Evolutionary conservation across 768 basidiomycete genomes (phyloP).

Genomic region (Fomitopsis serialis): DNA sequence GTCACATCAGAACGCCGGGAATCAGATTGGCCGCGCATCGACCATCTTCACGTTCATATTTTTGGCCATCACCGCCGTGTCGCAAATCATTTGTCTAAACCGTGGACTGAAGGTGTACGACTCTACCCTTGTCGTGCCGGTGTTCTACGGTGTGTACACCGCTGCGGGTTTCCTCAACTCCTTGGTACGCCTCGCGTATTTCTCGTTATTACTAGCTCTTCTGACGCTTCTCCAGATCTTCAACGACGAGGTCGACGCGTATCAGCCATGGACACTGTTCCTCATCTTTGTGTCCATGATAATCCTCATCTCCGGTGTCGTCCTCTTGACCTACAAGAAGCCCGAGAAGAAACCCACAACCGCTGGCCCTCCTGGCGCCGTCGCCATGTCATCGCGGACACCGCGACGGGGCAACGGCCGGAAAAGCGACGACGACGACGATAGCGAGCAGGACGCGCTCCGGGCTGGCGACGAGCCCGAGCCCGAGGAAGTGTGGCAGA

Average conservation of each 20-base stretch:
- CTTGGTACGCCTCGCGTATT: slow-evolving; percentile 24
- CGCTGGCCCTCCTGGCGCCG: slow-evolving; percentile 19
- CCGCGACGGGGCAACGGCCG: slow-evolving; percentile 21
- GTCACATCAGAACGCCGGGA: slow-evolving; percentile 78
- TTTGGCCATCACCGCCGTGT: slow-evolving; percentile 65
- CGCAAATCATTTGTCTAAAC: slow-evolving; percentile 90
- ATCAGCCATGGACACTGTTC: slow-evolving; percentile 83
- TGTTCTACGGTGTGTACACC: slow-evolving; percentile 92
- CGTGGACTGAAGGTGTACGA: slow-evolving; percentile 87
- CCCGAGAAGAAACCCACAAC: slow-evolving; percentile 46
- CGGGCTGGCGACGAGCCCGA: slow-evolving; percentile 26
- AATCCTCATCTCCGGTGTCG: slow-evolving; percentile 85
- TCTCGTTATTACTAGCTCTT: not conserved
- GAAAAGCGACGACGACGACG: slow-evolving; percentile 25
- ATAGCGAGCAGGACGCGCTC: slow-evolving; percentile 35
- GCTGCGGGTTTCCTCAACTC: slow-evolving; percentile 68
- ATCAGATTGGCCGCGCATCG: slow-evolving; percentile 79
- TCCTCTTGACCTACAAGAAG: slow-evolving; percentile 92
- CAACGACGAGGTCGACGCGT: slow-evolving; percentile 82
- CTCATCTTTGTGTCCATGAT: slow-evolving; percentile 83
- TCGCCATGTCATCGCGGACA: slow-evolving; percentile 24
- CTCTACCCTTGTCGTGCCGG: slow-evolving; percentile 86
- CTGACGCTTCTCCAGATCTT: slow-evolving; percentile 54
- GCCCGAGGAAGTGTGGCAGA: slow-evolving; percentile 56
- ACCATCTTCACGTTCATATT: slow-evolving; percentile 65